Evolutionary conservation across 2,329 filamentous ascomycete species (phyloP), one percentile per base, ranked within the genome.

Genomic region (Pseudogymnoascus pannorum): DNA sequence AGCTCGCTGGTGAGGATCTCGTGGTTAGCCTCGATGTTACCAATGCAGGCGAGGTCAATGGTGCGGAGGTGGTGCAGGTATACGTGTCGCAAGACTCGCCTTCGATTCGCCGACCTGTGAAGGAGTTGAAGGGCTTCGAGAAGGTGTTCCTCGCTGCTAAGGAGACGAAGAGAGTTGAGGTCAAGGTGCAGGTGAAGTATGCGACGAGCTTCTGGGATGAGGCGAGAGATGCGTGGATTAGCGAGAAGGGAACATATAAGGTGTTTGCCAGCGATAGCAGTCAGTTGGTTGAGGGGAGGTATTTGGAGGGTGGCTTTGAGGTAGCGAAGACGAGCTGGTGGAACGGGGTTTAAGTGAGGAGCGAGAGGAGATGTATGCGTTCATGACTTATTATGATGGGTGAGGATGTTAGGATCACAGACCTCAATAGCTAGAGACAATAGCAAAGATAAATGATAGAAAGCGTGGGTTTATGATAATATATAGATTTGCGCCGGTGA

Each of bases 11-110:
- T 0, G 77, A 83, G 18, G 78, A 76, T 0, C 71, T 85, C 48
- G 76, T 74, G 1, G 58, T 78, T 22, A 68, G 68, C 0, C 76
- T 87, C 8, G 77, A 76, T 4, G 85, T 87, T 66, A 82, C 77
- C 20, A 48, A 48, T 48, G 42, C 42, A 3, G 42, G 42, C 2
- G 22, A 48, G 42, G 20, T 0, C 82, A 60, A 65, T 0, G 72
- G 72, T 6, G 63, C 69, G 9, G 68, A 71, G 31, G 68, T 72
- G 1, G 63, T 73, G 1, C 72, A 73, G 59, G 67, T 71, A 2
- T 74, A 73, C 63, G 66, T 73, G 35, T 64, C 68, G 18, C 68
- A 66, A 8, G 66, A 62, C 22, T 60, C 67, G 5, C 64, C 65
- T 6, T 69, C 69, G 14, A 66, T 71, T 24, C 72, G 69, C 0